Evolutionary conservation across 208 protist species (phyloP).

Genomic region (Blechomonas ayalai): DNA sequence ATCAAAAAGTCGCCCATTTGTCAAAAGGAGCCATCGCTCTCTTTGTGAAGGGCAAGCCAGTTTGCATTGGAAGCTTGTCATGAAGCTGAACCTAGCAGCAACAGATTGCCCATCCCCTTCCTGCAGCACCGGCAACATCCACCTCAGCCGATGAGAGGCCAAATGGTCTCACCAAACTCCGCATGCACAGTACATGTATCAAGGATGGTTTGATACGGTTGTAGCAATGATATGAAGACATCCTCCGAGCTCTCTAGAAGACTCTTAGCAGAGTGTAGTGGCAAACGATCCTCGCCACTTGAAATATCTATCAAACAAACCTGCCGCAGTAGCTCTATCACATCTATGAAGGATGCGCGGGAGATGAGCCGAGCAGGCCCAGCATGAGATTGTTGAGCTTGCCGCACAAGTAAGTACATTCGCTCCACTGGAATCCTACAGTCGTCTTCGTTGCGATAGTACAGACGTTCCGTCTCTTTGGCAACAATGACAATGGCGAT

Average conservation of each 20-base stretch:
- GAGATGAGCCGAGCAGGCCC: constrained; percentile 4
- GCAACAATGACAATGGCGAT: constrained; percentile 58
- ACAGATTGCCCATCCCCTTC: neutral
- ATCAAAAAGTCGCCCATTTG: no score
- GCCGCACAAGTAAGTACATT: constrained; percentile 14
- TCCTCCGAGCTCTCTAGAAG: constrained; percentile 62
- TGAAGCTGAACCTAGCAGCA: neutral
- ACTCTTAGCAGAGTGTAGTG: constrained; percentile 30
- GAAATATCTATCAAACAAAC: constrained; percentile 79
- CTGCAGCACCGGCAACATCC: neutral
- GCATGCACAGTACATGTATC: constrained; percentile 77
- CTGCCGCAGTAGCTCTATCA: constrained; percentile 66
- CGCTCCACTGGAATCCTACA: constrained; percentile 50
- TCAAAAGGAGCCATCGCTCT: constrained; percentile 8
- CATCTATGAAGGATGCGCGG: constrained; percentile 37
- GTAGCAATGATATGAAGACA: constrained; percentile 59
- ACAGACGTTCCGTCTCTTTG: constrained; percentile 53
- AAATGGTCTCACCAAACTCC: constrained; percentile 41
- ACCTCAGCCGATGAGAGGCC: constrained; percentile 1
- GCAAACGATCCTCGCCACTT: constrained; percentile 64
- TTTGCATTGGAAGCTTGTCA: no score
- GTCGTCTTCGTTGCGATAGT: constrained; percentile 31
- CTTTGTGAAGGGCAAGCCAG: neutral
- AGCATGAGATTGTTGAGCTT: neutral
- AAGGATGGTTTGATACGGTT: constrained; percentile 73